Evolutionary conservation across 139 green algal genomes (phyloP).

Genomic region (Coelastrella sp.): DNA sequence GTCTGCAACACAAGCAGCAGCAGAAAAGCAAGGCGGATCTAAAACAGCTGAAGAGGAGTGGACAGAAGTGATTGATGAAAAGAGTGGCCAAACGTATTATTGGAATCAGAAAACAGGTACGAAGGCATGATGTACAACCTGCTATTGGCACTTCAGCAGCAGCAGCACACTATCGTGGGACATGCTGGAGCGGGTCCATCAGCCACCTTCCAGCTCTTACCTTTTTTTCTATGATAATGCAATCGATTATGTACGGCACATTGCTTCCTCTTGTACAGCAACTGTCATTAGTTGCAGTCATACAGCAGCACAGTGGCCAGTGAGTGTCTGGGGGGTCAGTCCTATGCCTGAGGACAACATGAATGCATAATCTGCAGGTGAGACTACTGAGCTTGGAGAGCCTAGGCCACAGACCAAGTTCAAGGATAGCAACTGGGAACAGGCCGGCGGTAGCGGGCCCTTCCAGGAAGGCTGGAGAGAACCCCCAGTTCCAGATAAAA

Average conservation of each 20-base stretch:
- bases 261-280: no score
- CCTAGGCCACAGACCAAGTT: conserved; percentile 21
- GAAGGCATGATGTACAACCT: not conserved
- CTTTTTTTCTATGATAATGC: no score
- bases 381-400: conserved; percentile 48
- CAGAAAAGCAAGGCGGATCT: not conserved
- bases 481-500: conserved; percentile 4
- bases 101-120: conserved; percentile 49
- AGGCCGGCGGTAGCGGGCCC: conserved; percentile 18
- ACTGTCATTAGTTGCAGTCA: not conserved
- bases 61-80: conserved; percentile 46
- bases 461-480: conserved; percentile 49
- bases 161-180: not conserved
- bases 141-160: not conserved
- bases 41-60: conserved; percentile 19
- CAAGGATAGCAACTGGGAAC: conserved; percentile 7
- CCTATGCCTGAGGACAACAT: not conserved
- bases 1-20: not conserved
- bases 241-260: no score
- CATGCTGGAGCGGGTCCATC: not conserved
- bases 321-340: no score
- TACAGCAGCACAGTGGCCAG: no score
- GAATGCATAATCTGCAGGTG: not conserved
- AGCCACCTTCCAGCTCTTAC: not conserved
- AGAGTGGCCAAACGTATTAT: conserved; percentile 39